Base-by-base conservation (phyloP, 352 stramenopile genomes). In the Thalassiosira hispida region DNA sequence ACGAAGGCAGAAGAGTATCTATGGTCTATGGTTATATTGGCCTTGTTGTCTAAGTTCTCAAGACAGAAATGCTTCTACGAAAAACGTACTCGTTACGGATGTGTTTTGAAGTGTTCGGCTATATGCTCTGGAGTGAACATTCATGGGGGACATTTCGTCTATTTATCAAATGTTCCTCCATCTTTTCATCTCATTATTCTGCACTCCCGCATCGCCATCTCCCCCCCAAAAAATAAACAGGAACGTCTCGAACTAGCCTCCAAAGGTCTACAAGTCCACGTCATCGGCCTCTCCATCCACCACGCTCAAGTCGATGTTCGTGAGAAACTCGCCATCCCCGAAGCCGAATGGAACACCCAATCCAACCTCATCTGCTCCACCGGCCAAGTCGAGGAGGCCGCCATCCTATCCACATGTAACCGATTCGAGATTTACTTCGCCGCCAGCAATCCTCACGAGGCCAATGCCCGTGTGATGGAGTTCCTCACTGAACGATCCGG, bases 391-490 rank as follows among this genome's bases (percentile, higher is more conserved):
- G 73, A 82, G 16, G 90, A 95, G 68, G 90, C 91, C 9, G 93
- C 93, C n/a, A 90, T 97, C 18, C 80, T 97, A 7, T 94, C 84
- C 53, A 97, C 94, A 0, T 97, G 94, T 73, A 97, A 97, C 66
- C 86, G 94, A n/a, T 97, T 97, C 77, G 94, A 97, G 68, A 92
- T 96, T 12, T 96, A 96, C 73, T 92, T 96, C 63, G 81, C 93
- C 8, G 90, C 93, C 3, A 85, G 90, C 49, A 88, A 96, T 81
- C 35, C 87, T 23, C 81, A 90, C 23, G 84, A 90, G 42, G 91
- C 90, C 49, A 96, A 95, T 73, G 94, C 87, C 0, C 68, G 74
- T 49, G 87, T 95, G 9, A 95, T 94, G 53, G 80, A 92, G 42
- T 95, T 93, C 64, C 74, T 97, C 2, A 60, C 87, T 12, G 53